Base-by-base conservation (phyloP, 345 rosid genomes). In the Lepidium sativum region DNA sequence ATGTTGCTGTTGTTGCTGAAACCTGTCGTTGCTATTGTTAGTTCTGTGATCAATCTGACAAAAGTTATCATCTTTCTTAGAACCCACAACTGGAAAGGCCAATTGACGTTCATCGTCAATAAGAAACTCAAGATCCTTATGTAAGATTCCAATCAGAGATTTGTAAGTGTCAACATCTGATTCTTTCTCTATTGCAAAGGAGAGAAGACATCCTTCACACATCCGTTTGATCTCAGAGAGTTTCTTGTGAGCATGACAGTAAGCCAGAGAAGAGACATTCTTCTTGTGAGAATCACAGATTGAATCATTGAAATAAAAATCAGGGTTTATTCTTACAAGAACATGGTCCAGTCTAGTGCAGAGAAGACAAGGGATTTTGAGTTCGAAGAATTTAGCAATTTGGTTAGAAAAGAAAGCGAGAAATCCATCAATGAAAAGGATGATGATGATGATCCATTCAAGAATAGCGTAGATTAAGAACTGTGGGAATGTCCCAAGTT, bases 161-260 rank as follows among this genome's bases (percentile, higher is more conserved):
- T 91, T 95, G 69, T 86, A 91, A 9, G 89, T 82, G 48, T 87
- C 88, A n/a, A 86, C 80, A 31, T 83, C 97, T 0, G 96, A 80
- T 75, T 87, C 89, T 75, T 78, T 95, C 70, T 80, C 82, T 0
- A 97, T 82, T 0, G 99, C 96, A n/a, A 91, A 95, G 0, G 98
- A 95, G 39, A 91, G 96, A 60, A 95, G 96, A 63, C 99, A 95
- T 11, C 79, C 82, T 58, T 95, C 99, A 27, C 99, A 91, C 98
- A 91, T 81, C 40, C 71, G 75, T 70, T 78, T 81, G 15, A 88
- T 84, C 67, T 95, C 83, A 8, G 96, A 88, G 70, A 95, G 89
- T 74, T 83, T 86, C 80, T 80, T 87, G 80, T 95, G 99, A 47
- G 75, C 72, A 54, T 87, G 96, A 63, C 99, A 95, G 66, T 79